Evolutionary conservation across 441 rosid species (phyloP), one percentile per base, ranked within the genome.

Genomic region (Daphne laureola): DNA sequence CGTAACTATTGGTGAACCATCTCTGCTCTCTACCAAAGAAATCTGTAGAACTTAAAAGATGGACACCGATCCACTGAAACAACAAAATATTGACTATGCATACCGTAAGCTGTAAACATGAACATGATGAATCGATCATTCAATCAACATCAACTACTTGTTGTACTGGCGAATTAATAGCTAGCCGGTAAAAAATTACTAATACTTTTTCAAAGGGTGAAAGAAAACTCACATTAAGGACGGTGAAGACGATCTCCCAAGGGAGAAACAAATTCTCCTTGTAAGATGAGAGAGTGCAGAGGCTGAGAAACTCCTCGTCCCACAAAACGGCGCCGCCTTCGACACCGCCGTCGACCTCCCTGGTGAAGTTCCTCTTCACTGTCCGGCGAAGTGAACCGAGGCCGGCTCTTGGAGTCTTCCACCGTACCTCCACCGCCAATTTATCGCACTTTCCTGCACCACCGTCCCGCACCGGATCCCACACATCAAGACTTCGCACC

Each of bases 391-490:
- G 47, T 16, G 61, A 41, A 47, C 67, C 27, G 13, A 75, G 58
- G 46, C 63, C 64, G 14, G 62, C 62, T 58, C 68, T 77, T 17
- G 64, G 75, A 38, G 86, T 84, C 59, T 65, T 82, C 89, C 84
- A 84, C 14, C 72, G 76, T 12, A 84, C 59, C 74, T 80, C 86
- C 38, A 82, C 84, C 61, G 74, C 80, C 35, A 78, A 54, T 66
- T 73, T 63, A 67, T 63, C 52, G 49, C 65, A 48, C n/a, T 35
- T 56, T 49, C 60, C 45, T 36, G 15, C 55, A 54, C 68, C 55
- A 54, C 68, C 44, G 41, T 36, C 8, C 46, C 69, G 44, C 14
- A 21, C 44, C 54, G 43, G 55, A 57, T 55, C 63, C 49, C 78
- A 49, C n/a, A 86, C 84, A 25, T 78, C 67, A 53, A 82, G 53